These are phyloP conservation scores for Colletotrichum graminicola DNA, from an alignment of 2,329 filamentous ascomycete species.

Conservation along the genomic window DNA sequence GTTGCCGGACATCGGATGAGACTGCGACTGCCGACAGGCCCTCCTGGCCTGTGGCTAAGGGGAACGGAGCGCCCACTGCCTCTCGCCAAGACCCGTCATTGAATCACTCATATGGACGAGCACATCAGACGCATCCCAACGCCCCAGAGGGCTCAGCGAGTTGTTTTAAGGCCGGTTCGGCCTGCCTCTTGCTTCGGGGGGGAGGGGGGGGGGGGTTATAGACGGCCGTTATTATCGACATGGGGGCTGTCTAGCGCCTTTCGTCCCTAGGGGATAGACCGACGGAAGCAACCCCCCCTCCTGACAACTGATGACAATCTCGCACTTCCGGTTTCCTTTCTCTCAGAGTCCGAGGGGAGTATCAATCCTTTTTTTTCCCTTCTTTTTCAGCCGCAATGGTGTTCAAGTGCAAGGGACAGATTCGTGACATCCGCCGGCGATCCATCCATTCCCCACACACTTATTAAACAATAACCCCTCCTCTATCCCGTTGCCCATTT, in stretches of 20 bases:
- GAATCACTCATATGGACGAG: not conserved
- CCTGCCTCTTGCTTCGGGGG: not conserved
- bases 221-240: not conserved
- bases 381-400: not conserved
- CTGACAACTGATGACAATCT: not conserved
- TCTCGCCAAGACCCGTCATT: not conserved
- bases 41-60: not conserved
- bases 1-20: slow-evolving; percentile 26
- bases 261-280: not conserved
- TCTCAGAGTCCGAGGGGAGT: not conserved
- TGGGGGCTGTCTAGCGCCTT: not conserved
- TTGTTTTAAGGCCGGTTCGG: not conserved
- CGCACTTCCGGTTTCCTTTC: not conserved
- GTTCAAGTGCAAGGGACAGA: too few species aligned
- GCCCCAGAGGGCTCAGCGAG: not conserved
- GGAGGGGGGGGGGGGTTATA: too few species aligned
- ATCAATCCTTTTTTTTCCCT: not conserved
- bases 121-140: not conserved
- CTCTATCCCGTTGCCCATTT: too few species aligned
- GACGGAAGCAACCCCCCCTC: too few species aligned
- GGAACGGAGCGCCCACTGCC: not conserved
- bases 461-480: too few species aligned
- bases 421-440: not conserved
- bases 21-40: slow-evolving; percentile 18
- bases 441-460: not conserved